Evolutionary conservation across 192 early-diverging fungal genomes (phyloP), one percentile per base, ranked within the genome.

Genomic region (Pilaira anomala): DNA sequence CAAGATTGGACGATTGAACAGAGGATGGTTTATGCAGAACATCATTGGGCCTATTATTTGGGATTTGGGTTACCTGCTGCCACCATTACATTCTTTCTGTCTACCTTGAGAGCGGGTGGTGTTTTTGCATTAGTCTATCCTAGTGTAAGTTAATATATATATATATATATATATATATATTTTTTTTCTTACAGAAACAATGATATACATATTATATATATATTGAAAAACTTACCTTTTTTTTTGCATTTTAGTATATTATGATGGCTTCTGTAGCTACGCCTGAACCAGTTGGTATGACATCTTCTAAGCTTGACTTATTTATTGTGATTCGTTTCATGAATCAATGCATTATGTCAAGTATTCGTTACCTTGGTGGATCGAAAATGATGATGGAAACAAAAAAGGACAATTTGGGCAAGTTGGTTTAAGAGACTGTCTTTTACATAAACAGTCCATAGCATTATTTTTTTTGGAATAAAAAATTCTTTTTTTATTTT

Each of bases 21-120:
- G 26, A 26, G 72, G 7, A 49, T 65, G 48, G 40, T 50, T 7
- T 74, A 53, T 49, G 44, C 68, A 22, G 72, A 74, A 29, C 48
- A 59, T 25, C 66, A 74, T 30, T 74, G 72, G 72, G 48, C 72
- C 3, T 74, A 61, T 22, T 74, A 65, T 22, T 48, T 74, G 25
- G 72, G 72, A 14, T 74, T 74, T 26, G 72, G 64, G 2, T 26
- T 74, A 12, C 72, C 72, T 18, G 53, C 48, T 33, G 67, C 72
- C 11, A 24, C 48, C 13, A 14, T 65, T n/a, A 74, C 72, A 0
- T 74, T 65, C 48, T 74, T 74, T 51, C 30, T 68, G 16, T 68
- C 72, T 13, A 39, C 62, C 0, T 22, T 74, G 13, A 33, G 62
- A 11, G 58, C 72, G 9, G 62, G 49, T 39, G 72, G 56, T 14